These are phyloP conservation scores for Bullera alba DNA, from an alignment of 768 basidiomycete species.

Conservation along the genomic window DNA sequence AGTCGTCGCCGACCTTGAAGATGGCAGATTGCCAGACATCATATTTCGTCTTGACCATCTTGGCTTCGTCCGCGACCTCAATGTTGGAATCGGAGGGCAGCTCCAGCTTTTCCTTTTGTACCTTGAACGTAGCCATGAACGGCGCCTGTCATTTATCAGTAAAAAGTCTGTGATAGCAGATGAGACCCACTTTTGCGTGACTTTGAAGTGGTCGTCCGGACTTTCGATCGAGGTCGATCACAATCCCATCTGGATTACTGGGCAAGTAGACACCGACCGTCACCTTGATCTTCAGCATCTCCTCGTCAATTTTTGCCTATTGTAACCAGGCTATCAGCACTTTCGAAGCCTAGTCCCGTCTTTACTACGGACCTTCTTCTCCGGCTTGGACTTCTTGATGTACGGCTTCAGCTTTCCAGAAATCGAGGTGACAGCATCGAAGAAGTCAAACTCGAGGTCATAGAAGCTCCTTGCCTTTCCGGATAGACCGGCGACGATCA, in stretches of 20 bases:
- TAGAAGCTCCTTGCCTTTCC: conserved; percentile 84
- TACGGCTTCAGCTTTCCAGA: conserved; percentile 94
- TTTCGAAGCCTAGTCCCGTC: not conserved
- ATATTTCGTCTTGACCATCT: conserved; percentile 49
- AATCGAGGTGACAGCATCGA: conserved; percentile 93
- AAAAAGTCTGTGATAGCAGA: conserved; percentile 5
- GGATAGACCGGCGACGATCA: conserved; percentile 75
- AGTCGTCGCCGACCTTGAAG: conserved; percentile 99
- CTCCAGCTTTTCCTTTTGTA: conserved; percentile 71
- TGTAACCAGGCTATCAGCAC: conserved; percentile 1
- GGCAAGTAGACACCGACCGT: conserved; percentile 95
- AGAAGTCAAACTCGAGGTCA: conserved; percentile 90
- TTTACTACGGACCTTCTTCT: conserved; percentile 76
- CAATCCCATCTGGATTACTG: conserved; percentile 91
- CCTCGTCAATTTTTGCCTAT: conserved; percentile 99
- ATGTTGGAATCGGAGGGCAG: conserved; percentile 67
- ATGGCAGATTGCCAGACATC: conserved; percentile 97
- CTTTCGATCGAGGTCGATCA: conserved; percentile 95
- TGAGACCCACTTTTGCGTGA: conserved; percentile 74
- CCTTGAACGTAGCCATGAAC: conserved; percentile 99
- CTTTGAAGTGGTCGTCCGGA: conserved; percentile 93
- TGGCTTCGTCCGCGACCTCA: conserved; percentile 52
- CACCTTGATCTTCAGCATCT: conserved; percentile 91
- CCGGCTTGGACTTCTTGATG: conserved; percentile 88
- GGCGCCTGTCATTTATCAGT: conserved; percentile 66